Conservation (phyloP, 805 yeast genomes). For the Candida verbasci region DNA sequence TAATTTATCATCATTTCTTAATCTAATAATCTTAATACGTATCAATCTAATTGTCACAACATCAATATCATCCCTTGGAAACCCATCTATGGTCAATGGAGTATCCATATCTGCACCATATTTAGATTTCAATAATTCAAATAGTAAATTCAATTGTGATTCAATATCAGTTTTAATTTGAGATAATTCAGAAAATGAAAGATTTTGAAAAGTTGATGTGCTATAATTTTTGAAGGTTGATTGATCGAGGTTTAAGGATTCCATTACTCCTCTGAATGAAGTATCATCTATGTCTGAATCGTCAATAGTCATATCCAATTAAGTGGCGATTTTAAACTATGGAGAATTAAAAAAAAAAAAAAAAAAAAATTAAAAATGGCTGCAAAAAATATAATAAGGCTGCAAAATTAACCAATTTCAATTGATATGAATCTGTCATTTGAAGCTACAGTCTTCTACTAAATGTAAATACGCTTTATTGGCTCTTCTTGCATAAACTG, state of each 20-base stretch:
- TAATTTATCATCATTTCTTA: slow-evolving; percentile 62
- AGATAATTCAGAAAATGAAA: slow-evolving; percentile 13
- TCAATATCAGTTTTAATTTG: slow-evolving; percentile 18
- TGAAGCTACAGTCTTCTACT: too few relatives aligned
- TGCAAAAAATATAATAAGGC: background rate
- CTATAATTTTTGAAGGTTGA: slow-evolving; percentile 17
- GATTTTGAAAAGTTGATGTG: slow-evolving; percentile 13
- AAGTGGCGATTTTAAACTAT: too few relatives aligned
- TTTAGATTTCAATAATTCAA: slow-evolving; percentile 36
- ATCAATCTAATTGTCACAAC: slow-evolving; percentile 60
- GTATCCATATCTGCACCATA: slow-evolving; percentile 61
- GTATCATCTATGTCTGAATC: slow-evolving; percentile 12
- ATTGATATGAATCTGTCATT: too few relatives aligned
- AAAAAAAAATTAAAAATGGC: background rate
- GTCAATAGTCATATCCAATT: slow-evolving; percentile 9
- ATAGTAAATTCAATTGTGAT: slow-evolving; percentile 25
- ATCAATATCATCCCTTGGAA: slow-evolving; percentile 80
- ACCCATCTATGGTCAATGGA: slow-evolving; percentile 73
- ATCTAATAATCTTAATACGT: slow-evolving; percentile 60
- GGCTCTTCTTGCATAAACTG: too few relatives aligned
- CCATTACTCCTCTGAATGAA: slow-evolving; percentile 24
- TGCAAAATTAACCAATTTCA: background rate
- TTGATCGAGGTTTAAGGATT: slow-evolving; percentile 21
- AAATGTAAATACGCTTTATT: too few relatives aligned
- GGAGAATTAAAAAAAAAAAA: background rate